Conservation (phyloP, 176 grass and related monocot species). For the Elaeis guineensis region DNA sequence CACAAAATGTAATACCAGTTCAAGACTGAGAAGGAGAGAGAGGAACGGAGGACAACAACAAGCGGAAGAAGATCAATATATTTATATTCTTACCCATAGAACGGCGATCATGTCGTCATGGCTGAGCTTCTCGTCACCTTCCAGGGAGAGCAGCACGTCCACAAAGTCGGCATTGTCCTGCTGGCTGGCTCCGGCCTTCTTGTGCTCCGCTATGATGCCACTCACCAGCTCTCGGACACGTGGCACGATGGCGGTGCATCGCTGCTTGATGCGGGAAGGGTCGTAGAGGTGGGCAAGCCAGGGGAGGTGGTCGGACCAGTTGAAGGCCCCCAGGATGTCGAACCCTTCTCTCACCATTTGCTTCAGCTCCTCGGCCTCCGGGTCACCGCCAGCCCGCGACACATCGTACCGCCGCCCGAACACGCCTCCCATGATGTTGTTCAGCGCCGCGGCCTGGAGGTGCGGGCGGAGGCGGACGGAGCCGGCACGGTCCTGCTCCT, state of each 20-base stretch:
- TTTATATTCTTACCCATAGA: conserved; percentile 46
- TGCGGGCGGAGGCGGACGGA: conserved; percentile 40
- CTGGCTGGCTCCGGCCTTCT: neutral
- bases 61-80: no score
- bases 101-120: conserved; percentile 69
- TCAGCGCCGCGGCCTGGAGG: conserved; percentile 56
- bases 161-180: conserved; percentile 48
- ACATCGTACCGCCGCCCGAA: conserved; percentile 52
- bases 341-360: conserved; percentile 70
- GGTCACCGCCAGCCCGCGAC: neutral
- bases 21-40: no score
- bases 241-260: conserved; percentile 47
- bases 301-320: conserved; percentile 75
- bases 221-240: conserved; percentile 46
- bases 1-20: no score
- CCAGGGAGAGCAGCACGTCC: conserved; percentile 60
- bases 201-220: conserved; percentile 50
- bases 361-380: conserved; percentile 46
- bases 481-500: conserved; percentile 23
- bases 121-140: conserved; percentile 48
- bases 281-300: conserved; percentile 55
- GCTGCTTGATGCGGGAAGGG: conserved; percentile 29
- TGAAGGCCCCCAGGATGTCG: conserved; percentile 71
- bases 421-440: conserved; percentile 84
- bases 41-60: no score